These are phyloP conservation scores for Berberis thunbergii DNA, from an alignment of 164 flowering plant species.

Conservation along the genomic window DNA sequence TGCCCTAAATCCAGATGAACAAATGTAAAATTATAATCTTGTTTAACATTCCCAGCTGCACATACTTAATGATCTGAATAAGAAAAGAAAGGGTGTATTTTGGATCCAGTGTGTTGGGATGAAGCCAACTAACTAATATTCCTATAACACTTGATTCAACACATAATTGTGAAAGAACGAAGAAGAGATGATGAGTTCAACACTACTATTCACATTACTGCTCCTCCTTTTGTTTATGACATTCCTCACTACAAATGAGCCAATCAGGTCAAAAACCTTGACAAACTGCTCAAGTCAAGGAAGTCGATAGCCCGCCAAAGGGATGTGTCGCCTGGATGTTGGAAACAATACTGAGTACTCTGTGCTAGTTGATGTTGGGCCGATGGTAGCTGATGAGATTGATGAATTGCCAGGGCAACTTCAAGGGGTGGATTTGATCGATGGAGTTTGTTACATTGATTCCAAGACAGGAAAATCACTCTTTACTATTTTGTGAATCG, in stretches of 20 bases:
- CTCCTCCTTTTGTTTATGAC: background rate
- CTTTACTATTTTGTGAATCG: constrained; percentile 40
- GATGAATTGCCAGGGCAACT: constrained; percentile 46
- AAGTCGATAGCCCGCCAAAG: background rate
- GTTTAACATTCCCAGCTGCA: background rate
- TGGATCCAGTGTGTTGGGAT: too few species aligned
- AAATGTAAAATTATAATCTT: constrained; percentile 14
- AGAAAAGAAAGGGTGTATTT: too few species aligned
- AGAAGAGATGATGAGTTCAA: background rate
- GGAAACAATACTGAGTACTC: constrained; percentile 1
- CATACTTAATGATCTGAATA: too few species aligned
- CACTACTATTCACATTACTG: background rate
- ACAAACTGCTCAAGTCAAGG: background rate
- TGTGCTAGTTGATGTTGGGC: constrained; percentile 22
- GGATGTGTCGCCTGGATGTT: background rate
- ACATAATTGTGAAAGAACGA: background rate
- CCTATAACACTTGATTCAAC: too few species aligned
- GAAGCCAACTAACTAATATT: too few species aligned
- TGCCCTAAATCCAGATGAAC: constrained; percentile 34
- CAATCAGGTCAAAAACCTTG: background rate
- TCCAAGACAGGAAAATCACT: constrained; percentile 37
- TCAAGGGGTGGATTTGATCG: constrained; percentile 41
- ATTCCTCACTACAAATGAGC: background rate
- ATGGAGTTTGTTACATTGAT: constrained; percentile 46
- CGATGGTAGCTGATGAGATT: constrained; percentile 34